Base-by-base conservation (phyloP, 805 yeast genomes). In the Candida krabiensis region DNA sequence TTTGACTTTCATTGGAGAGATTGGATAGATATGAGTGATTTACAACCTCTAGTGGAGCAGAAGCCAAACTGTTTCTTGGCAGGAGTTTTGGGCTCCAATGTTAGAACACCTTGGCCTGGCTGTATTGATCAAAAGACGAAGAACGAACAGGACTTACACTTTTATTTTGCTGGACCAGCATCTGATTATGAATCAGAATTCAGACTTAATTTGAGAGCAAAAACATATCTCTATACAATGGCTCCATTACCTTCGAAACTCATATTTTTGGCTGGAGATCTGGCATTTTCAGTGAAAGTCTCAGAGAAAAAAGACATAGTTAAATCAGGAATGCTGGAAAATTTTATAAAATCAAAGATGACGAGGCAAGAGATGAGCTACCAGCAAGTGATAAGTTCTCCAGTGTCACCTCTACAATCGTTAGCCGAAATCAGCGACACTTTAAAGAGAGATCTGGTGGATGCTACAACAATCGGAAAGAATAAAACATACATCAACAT, bases 1-100 rank as follows among this genome's bases (percentile, higher is more conserved):
- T 57, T 65, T 30, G 63, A 55, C 14, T 76, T 77, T 56, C 75
- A 75, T 46, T 77, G 81, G 82, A 65, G 64, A 40, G 82, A 77
- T 52, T 76, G 80, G 73, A 65, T 67, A 4, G 79, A 75, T 41
- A 60, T 75, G 59, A 63, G 69, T 6, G 58, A 61, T 17, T 55
- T 73, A 43, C 59, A 65, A 33, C 69, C 69, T 0, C 41, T 67
- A 21, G 37, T 66, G 5, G 56, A 52, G 24, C 70, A 67, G 43
- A 66, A 61, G 36, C 73, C 75, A 28, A 62, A 54, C 36, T 73
- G 79, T 53, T 59, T 61, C 31, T 55, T 71, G 35, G 65, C 73
- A 15, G 75, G 75, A 43, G 69, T 72, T 2, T 42, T 66, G 11
- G 72, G 71, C 30, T 57, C 70, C 12, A 61, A 61, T 5, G 50